phyloP scores from a whole-genome alignment of 352 stramenopile genomes.

The Phytophthora hibernalis region DNA sequence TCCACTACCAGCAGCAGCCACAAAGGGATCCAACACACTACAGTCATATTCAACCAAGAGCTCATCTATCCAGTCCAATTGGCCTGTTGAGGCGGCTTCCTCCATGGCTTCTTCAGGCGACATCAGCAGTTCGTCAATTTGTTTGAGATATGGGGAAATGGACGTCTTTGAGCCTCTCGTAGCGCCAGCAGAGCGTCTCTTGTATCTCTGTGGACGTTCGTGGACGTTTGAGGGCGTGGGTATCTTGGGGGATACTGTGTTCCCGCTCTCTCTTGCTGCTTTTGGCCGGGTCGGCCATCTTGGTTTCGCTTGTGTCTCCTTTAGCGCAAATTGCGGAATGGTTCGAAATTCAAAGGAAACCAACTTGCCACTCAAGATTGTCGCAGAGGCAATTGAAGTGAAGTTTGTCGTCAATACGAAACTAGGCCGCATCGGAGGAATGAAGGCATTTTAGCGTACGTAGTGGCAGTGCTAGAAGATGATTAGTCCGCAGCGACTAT shows the following conservation, averaged over 20 bases:
- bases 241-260: background rate
- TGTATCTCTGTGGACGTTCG: too few species aligned
- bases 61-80: background rate
- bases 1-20: background rate
- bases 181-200: too few species aligned
- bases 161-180: too few species aligned
- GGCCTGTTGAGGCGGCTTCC: background rate
- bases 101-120: background rate
- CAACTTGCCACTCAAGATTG: background rate
- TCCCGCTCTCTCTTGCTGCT: background rate
- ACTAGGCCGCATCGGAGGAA: too few species aligned
- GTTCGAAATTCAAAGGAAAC: background rate
- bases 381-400: background rate
- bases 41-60: background rate
- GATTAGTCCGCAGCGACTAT: too few species aligned
- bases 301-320: background rate
- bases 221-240: background rate
- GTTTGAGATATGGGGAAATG: background rate
- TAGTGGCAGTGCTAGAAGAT: too few species aligned
- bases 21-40: background rate
- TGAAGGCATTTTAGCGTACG: too few species aligned
- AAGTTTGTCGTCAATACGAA: too few species aligned
- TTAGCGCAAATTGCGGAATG: background rate
- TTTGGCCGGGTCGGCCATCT: background rate
- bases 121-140: background rate